These are phyloP conservation scores for Yamadazyma paraphyllophila DNA, from an alignment of 805 yeast genomes.

Conservation along the genomic window DNA sequence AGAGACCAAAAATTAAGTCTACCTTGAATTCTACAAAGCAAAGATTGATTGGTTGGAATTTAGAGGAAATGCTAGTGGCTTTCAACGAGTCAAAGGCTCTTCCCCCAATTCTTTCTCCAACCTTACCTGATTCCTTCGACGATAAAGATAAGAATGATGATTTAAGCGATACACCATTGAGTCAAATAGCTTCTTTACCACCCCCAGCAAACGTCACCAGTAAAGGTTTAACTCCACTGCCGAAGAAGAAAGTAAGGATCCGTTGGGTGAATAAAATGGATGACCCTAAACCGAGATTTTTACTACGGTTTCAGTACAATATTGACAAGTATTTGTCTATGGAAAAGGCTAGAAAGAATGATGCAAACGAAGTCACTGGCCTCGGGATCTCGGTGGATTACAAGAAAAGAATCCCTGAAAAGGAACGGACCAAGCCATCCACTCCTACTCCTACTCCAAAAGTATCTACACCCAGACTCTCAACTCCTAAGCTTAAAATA, in stretches of 20 bases:
- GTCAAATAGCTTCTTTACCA: constrained; percentile 1
- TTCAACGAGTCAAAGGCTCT: constrained; percentile 32
- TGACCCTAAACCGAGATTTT: constrained; percentile 19
- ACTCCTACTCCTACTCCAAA: background rate
- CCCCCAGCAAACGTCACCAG: background rate
- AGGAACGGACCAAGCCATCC: background rate
- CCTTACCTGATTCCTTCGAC: constrained; percentile 24
- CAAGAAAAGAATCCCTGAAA: background rate
- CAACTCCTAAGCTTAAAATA: background rate
- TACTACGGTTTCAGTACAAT: constrained; percentile 14
- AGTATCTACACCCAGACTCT: background rate
- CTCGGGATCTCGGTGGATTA: constrained; percentile 7
- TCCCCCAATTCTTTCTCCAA: constrained; percentile 41
- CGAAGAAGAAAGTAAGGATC: constrained; percentile 2
- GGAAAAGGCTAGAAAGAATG: too few relatives aligned
- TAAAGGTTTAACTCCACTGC: background rate
- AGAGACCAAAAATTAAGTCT: constrained; percentile 4
- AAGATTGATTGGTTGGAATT: constrained; percentile 27
- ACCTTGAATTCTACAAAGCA: background rate
- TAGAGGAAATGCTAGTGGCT: constrained; percentile 36
- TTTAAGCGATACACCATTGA: constrained; percentile 2
- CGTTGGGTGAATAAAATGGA: constrained; percentile 31
- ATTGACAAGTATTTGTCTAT: background rate
- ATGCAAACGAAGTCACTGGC: background rate
- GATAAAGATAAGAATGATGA: constrained; percentile 5